phyloP scores from a whole-genome alignment of 805 yeast species.

The Saturnispora ahearnii region DNA sequence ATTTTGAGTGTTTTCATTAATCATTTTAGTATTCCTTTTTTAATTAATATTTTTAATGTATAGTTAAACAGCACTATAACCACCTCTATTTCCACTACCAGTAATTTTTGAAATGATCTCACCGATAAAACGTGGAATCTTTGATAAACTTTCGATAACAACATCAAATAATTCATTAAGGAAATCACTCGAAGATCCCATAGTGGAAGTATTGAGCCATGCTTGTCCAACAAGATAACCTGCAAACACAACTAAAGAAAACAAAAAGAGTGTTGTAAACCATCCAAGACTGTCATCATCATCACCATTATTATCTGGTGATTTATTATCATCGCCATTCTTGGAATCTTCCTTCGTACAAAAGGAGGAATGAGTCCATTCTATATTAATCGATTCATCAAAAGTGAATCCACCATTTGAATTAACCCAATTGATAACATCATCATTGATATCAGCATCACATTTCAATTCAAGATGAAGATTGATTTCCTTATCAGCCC shows the following conservation, averaged over 20 bases:
- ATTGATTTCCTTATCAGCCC: slow-evolving; percentile 58
- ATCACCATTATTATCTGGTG: slow-evolving; percentile 16
- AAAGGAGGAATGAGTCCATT: slow-evolving; percentile 18
- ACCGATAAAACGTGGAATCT: slow-evolving; percentile 54
- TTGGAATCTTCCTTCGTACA: slow-evolving; percentile 6
- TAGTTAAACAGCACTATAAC: slow-evolving; percentile 79
- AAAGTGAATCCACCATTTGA: slow-evolving; percentile 1
- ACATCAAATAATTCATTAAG: slow-evolving; percentile 67
- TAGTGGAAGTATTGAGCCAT: slow-evolving; percentile 59
- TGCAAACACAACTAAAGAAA: slow-evolving; percentile 59
- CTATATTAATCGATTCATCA: not conserved
- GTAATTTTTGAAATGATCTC: slow-evolving; percentile 63
- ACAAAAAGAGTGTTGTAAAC: slow-evolving; percentile 73
- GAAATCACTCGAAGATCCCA: slow-evolving; percentile 62
- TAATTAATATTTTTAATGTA: not conserved
- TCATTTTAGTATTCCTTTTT: not conserved
- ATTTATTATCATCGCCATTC: slow-evolving; percentile 15
- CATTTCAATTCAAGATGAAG: slow-evolving; percentile 38
- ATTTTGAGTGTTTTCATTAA: not conserved
- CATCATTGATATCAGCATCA: slow-evolving; percentile 20
- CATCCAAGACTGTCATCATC: slow-evolving; percentile 59
- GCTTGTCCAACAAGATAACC: slow-evolving; percentile 67
- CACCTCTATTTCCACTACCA: slow-evolving; percentile 66
- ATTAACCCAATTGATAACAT: slow-evolving; percentile 5
- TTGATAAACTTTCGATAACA: slow-evolving; percentile 44